These are phyloP conservation scores for Calonectria pauciramosa DNA, from an alignment of 2,329 filamentous ascomycete species.

Conservation along the genomic window DNA sequence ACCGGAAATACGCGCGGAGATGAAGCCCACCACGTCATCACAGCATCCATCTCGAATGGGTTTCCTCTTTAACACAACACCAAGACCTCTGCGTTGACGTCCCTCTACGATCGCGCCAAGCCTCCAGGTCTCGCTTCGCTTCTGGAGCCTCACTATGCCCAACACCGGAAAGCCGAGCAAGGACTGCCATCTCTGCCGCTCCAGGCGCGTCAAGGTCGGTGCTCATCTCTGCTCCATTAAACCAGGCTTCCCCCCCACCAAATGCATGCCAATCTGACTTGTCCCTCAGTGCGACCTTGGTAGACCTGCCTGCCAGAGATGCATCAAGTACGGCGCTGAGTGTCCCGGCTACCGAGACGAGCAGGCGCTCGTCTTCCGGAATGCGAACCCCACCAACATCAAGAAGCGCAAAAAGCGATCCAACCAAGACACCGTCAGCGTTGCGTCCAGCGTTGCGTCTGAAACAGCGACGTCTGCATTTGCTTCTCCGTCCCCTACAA, in stretches of 20 bases:
- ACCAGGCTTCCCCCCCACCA: background rate
- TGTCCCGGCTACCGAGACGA: slow-evolving; percentile 58
- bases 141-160: slow-evolving; percentile 48
- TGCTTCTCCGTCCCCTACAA: slow-evolving; percentile 25
- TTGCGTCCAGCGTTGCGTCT: slow-evolving; percentile 23
- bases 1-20: background rate
- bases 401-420: slow-evolving; percentile 50
- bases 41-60: slow-evolving; percentile 41
- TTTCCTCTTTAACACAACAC: slow-evolving; percentile 41
- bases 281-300: slow-evolving; percentile 54
- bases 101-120: background rate
- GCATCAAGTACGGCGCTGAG: slow-evolving; percentile 55
- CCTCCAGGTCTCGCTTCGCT: background rate
- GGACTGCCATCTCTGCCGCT: slow-evolving; percentile 58
- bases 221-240: slow-evolving; percentile 12
- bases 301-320: slow-evolving; percentile 56
- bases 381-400: slow-evolving; percentile 46
- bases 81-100: slow-evolving; percentile 18
- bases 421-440: slow-evolving; percentile 25
- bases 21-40: slow-evolving; percentile 27
- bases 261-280: slow-evolving; percentile 25
- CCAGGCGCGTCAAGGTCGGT: slow-evolving; percentile 57
- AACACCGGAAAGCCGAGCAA: slow-evolving; percentile 57
- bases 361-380: slow-evolving; percentile 56
- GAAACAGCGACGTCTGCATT: slow-evolving; percentile 23